Evolutionary conservation across 2,329 filamentous ascomycete genomes (phyloP).

Genomic region (Exophiala calicioides): DNA sequence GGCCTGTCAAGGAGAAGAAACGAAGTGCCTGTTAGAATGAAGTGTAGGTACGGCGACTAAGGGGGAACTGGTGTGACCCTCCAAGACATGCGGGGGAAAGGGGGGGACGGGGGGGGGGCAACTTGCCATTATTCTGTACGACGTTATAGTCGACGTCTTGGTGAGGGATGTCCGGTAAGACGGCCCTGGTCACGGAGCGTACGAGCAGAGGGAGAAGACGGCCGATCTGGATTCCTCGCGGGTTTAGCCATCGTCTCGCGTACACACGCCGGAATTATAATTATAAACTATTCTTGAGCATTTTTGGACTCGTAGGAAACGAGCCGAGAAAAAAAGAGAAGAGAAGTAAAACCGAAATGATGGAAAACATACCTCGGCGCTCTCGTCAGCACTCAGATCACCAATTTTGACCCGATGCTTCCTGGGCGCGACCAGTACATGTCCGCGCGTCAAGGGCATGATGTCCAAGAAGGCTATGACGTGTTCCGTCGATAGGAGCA

Average conservation of each 20-base stretch:
- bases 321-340: conserved; percentile 1
- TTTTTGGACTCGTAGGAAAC: too few species aligned
- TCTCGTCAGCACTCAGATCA: conserved; percentile 65
- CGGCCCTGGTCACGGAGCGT: conserved; percentile 69
- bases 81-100: neutral
- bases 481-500: conserved; percentile 75
- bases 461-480: conserved; percentile 92
- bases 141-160: conserved; percentile 80
- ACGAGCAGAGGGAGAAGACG: conserved; percentile 56
- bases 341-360: conserved; percentile 2
- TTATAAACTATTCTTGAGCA: too few species aligned
- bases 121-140: conserved; percentile 79
- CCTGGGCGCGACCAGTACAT: conserved; percentile 79
- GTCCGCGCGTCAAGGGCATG: conserved; percentile 78
- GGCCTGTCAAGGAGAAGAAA: conserved; percentile 43
- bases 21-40: too few species aligned
- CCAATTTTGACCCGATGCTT: conserved; percentile 75
- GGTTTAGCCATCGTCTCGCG: neutral
- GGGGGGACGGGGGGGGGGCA: conserved; percentile 3
- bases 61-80: too few species aligned
- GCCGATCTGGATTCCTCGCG: conserved; percentile 39
- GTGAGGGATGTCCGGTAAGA: conserved; percentile 51
- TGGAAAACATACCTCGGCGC: conserved; percentile 63
- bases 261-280: too few species aligned
- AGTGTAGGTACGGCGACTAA: too few species aligned